Evolutionary conservation across 2,329 filamentous ascomycete species (phyloP), one percentile per base, ranked within the genome.

Genomic region (Ceratocystiopsis minuta): DNA sequence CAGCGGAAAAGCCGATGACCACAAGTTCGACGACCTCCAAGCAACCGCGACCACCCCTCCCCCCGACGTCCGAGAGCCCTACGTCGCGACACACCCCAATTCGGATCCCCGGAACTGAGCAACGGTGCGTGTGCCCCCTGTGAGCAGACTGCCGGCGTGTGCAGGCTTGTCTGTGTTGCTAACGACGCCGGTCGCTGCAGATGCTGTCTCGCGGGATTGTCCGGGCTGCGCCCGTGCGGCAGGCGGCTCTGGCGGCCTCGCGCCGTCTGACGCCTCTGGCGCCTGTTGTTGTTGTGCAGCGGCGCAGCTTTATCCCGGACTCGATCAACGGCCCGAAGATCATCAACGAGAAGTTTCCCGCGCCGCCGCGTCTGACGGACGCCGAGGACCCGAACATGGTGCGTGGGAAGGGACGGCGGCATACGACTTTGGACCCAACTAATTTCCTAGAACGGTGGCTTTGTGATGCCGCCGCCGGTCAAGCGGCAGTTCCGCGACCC

Each of bases 401-500:
- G 52, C 59, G 71, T 64, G 20, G n/a, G 31, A 16, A 34, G 32
- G 24, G 31, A 17, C n/a, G n/a, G n/a, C n/a, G n/a, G n/a, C n/a
- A n/a, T n/a, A n/a, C n/a, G n/a, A n/a, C n/a, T n/a, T n/a, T n/a
- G n/a, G n/a, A n/a, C n/a, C n/a, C n/a, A n/a, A n/a, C n/a, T n/a
- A n/a, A n/a, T n/a, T n/a, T n/a, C n/a, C n/a, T 57, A 87, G 81
- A 92, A 87, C 61, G 84, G 83, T 55, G 80, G 80, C 60, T 90
- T 85, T 60, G 71, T 82, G 56, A 85, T 87, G 63, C 81, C 83
- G 45, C 75, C 77, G 14, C 63, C 70, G 42, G 66, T 88, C 62
- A 95, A 94, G 70, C 81, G 88, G 52, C 79, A 86, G 60, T 82
- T 85, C 65, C 84, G 90, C 58, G 90, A 96, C 61, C 90, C 92